Percentiles rank a stretch among this genome's conserved stretches.
Conservation (phyloP, 768 basidiomycete species). For the Mycena galopus region DNA sequence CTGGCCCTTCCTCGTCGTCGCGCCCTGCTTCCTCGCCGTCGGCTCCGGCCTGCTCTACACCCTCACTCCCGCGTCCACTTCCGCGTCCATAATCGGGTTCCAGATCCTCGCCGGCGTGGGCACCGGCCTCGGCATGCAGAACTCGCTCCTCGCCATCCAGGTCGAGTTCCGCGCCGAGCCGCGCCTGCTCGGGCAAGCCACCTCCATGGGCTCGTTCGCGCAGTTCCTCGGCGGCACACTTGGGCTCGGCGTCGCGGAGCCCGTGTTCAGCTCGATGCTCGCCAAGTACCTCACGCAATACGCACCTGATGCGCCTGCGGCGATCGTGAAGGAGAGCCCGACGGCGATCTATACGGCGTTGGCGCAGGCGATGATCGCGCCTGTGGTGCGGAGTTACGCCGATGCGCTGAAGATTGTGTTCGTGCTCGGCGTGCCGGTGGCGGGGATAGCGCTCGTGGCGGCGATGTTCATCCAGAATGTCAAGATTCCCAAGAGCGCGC, state of each 20-base stretch:
- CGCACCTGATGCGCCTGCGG: conserved; percentile 33
- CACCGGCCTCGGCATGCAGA: conserved; percentile 38
- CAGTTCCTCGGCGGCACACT: conserved; percentile 35
- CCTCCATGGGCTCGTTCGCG: conserved; percentile 32
- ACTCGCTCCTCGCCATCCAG: conserved; percentile 37
- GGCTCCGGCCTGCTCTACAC: conserved; percentile 33
- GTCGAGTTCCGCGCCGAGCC: conserved; percentile 30
- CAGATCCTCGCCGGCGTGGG: conserved; percentile 38
- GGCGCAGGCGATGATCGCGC: background rate
- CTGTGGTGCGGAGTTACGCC: background rate
- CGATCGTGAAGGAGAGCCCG: background rate
- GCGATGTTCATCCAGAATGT: background rate
- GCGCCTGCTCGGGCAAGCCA: conserved; percentile 27
- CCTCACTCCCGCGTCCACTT: conserved; percentile 4
- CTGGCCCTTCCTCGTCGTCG: conserved; percentile 23
- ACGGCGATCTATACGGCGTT: background rate
- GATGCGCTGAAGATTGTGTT: background rate
- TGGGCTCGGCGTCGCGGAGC: conserved; percentile 27
- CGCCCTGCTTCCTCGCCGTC: conserved; percentile 28
- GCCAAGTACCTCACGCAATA: conserved; percentile 22
- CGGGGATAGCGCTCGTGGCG: background rate
- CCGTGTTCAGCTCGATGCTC: conserved; percentile 27
- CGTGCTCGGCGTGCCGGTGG: background rate
- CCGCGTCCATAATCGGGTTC: conserved; percentile 24
- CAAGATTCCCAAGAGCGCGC: background rate